Evolutionary conservation across 148 eudicot species (phyloP).

Genomic region (Silene conica): DNA sequence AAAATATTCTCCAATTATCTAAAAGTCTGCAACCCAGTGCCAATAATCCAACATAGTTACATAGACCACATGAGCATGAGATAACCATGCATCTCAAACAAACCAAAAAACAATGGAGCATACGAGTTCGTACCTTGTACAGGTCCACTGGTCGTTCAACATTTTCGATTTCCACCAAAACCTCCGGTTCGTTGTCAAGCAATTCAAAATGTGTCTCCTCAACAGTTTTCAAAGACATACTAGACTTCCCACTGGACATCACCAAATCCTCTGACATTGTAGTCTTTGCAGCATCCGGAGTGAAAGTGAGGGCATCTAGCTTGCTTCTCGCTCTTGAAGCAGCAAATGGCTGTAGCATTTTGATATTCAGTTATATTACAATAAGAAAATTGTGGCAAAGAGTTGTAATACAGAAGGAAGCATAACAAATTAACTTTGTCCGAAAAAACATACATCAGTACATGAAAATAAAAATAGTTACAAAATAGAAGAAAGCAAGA

Average conservation of each 20-base stretch:
- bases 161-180: conserved; percentile 61
- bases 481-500: background rate
- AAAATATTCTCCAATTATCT: background rate
- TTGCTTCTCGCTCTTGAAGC: conserved; percentile 74
- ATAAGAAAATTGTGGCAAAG: background rate
- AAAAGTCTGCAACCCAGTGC: conserved; percentile 1
- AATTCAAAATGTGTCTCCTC: conserved; percentile 28
- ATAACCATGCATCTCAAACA: background rate
- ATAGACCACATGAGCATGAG: background rate
- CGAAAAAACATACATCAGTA: background rate
- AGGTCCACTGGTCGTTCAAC: conserved; percentile 95
- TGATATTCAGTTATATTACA: conserved; percentile 4
- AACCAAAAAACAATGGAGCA: conserved; percentile 12
- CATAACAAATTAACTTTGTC: background rate
- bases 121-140: conserved; percentile 55
- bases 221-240: conserved; percentile 20
- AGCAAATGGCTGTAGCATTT: conserved; percentile 58
- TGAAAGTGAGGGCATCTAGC: conserved; percentile 73
- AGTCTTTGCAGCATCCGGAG: conserved; percentile 49
- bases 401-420: background rate
- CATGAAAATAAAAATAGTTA: too few relatives aligned
- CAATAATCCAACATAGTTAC: background rate
- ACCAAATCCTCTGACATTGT: conserved; percentile 35
- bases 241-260: conserved; percentile 21
- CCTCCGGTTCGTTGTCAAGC: conserved; percentile 35